phyloP scores from a whole-genome alignment of 169 alveolate species.

The Blepharisma undulans region DNA sequence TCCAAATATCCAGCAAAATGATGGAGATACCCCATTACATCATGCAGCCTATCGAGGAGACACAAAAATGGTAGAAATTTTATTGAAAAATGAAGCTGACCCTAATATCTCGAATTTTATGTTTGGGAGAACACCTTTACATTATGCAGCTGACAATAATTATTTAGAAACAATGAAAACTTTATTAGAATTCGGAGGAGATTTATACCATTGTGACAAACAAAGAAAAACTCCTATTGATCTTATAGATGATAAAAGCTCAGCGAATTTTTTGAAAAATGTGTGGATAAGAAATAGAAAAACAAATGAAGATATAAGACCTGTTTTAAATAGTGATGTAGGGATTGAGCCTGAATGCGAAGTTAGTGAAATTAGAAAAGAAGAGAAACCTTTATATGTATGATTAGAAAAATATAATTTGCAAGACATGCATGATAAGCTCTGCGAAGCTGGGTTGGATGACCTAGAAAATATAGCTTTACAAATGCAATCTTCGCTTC shows the following conservation, averaged over 20 bases:
- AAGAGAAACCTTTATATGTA: background rate
- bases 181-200: background rate
- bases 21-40: constrained; percentile 50
- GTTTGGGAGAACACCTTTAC: constrained; percentile 37
- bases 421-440: background rate
- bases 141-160: constrained; percentile 21
- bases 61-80: constrained; percentile 20
- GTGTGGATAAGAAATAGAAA: background rate
- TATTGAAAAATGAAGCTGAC: constrained; percentile 45
- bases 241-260: background rate
- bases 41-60: constrained; percentile 56
- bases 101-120: constrained; percentile 4
- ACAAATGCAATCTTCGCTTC: background rate
- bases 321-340: background rate
- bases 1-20: constrained; percentile 20
- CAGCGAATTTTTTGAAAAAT: no score
- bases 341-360: background rate
- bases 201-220: background rate
- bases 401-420: constrained; percentile 20
- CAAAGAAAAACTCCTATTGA: background rate
- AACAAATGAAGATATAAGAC: background rate
- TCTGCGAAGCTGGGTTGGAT: constrained; percentile 6
- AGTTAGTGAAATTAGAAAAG: background rate
- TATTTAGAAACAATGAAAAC: background rate
- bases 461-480: background rate